phyloP scores from a whole-genome alignment of 306 rosid species.

The Inga leiocalycina region DNA sequence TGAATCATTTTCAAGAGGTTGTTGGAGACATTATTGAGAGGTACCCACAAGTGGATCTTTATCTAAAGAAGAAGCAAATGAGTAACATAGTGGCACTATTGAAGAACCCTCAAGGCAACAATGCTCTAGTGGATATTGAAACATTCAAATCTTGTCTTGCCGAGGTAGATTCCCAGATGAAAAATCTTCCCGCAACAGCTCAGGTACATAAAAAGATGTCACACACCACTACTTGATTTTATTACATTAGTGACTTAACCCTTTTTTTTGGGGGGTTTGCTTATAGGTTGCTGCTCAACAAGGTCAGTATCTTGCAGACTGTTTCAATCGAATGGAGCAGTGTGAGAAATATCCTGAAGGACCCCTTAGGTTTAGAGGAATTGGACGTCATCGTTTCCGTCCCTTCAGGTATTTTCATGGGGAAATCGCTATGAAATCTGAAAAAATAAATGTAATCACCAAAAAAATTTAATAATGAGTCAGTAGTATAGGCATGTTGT shows the following conservation, averaged over 20 bases:
- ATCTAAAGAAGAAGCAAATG: conserved; percentile 84
- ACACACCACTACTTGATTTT: background rate
- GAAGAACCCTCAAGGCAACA: conserved; percentile 49
- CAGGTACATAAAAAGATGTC: conserved; percentile 58
- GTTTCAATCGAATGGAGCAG: conserved; percentile 84
- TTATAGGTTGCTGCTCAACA: conserved; percentile 92
- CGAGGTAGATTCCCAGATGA: conserved; percentile 93
- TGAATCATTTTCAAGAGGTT: conserved; percentile 61
- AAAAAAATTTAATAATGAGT: too few relatives aligned
- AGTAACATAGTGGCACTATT: conserved; percentile 56
- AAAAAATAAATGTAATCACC: too few relatives aligned
- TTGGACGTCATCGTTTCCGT: conserved; percentile 88
- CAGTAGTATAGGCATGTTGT: too few relatives aligned
- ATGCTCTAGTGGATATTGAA: conserved; percentile 64
- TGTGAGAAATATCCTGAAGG: conserved; percentile 88
- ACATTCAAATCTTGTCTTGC: conserved; percentile 78
- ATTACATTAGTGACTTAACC: background rate
- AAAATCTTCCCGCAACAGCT: conserved; percentile 91
- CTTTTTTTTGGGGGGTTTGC: background rate
- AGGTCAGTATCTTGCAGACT: conserved; percentile 82
- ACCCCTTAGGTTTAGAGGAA: conserved; percentile 86
- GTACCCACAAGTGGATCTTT: conserved; percentile 90
- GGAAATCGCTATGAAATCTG: too few relatives aligned
- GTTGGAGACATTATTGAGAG: conserved; percentile 84
- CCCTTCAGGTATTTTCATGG: conserved; percentile 67